Conservation (phyloP, 2,329 filamentous ascomycete genomes). For the Neofusicoccum cordaticola region DNA sequence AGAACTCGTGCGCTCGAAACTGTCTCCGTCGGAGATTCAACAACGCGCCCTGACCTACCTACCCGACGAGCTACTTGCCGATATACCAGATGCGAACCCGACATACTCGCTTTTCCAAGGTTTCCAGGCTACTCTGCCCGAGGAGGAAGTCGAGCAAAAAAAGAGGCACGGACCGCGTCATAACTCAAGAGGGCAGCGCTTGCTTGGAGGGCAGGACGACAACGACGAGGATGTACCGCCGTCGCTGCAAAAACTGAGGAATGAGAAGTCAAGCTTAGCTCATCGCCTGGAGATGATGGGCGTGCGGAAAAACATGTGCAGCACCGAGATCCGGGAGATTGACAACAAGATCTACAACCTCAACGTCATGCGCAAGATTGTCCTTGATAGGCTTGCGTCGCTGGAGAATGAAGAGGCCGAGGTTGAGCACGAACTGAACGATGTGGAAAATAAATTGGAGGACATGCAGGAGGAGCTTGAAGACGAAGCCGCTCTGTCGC, state of each 20-base stretch:
- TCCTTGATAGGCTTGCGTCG: constrained; percentile 79
- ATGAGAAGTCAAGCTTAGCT: constrained; percentile 74
- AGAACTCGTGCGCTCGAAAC: constrained; percentile 85
- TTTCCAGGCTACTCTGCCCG: constrained; percentile 84
- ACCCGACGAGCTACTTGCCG: constrained; percentile 82
- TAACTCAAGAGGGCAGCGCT: constrained; percentile 70
- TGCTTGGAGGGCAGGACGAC: constrained; percentile 64
- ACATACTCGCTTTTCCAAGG: constrained; percentile 93
- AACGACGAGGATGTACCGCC: constrained; percentile 60
- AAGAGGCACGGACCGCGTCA: constrained; percentile 59
- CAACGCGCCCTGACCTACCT: constrained; percentile 86
- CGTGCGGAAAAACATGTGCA: constrained; percentile 95
- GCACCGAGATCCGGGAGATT: constrained; percentile 91
- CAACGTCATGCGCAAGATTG: constrained; percentile 86
- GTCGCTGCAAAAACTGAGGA: constrained; percentile 70
- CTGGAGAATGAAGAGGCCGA: constrained; percentile 89
- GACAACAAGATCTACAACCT: constrained; percentile 96
- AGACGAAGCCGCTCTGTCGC: constrained; percentile 46
- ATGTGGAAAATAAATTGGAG: constrained; percentile 61
- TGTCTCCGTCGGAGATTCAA: constrained; percentile 89
- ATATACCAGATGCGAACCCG: constrained; percentile 84
- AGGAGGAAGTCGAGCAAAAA: constrained; percentile 62
- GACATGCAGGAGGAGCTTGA: constrained; percentile 60
- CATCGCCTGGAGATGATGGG: constrained; percentile 88
- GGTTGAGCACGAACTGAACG: constrained; percentile 76